Evolutionary conservation across 768 basidiomycete species (phyloP).

Genomic region (Pisolithus microcarpus): DNA sequence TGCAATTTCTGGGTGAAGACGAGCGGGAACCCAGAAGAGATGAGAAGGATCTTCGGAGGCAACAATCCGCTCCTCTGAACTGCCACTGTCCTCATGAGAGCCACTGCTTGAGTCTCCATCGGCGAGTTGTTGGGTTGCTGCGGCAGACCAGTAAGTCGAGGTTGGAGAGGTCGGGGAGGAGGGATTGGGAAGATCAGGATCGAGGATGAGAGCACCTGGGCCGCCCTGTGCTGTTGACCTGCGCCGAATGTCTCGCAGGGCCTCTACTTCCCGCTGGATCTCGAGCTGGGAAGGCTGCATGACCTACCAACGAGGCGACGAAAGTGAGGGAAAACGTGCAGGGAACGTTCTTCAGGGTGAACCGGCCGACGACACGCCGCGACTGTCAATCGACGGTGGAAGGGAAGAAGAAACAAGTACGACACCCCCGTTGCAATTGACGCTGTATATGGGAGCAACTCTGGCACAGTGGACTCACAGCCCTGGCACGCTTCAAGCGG

Average conservation of each 20-base stretch:
- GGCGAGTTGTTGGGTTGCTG: conserved; percentile 28
- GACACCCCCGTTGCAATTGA: not conserved
- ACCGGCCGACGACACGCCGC: conserved; percentile 8
- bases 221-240: conserved; percentile 69
- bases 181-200: conserved; percentile 85
- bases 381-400: conserved; percentile 2
- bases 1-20: conserved; percentile 94
- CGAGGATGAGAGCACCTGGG: conserved; percentile 77
- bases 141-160: conserved; percentile 42
- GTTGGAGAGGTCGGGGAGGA: conserved; percentile 56
- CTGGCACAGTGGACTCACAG: too few relatives aligned
- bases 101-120: conserved; percentile 40
- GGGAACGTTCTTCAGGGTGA: conserved; percentile 4
- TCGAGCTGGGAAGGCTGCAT: conserved; percentile 80
- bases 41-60: conserved; percentile 74
- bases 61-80: conserved; percentile 26
- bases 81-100: conserved; percentile 34
- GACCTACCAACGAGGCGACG: conserved; percentile 2
- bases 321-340: conserved; percentile 10
- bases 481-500: too few relatives aligned
- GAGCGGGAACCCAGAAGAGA: conserved; percentile 98
- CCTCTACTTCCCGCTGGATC: conserved; percentile 82
- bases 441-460: too few relatives aligned
- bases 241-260: conserved; percentile 73
- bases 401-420: not conserved